phyloP scores from a whole-genome alignment of 176 grass and related monocot species.

The Aegilops longissima region DNA sequence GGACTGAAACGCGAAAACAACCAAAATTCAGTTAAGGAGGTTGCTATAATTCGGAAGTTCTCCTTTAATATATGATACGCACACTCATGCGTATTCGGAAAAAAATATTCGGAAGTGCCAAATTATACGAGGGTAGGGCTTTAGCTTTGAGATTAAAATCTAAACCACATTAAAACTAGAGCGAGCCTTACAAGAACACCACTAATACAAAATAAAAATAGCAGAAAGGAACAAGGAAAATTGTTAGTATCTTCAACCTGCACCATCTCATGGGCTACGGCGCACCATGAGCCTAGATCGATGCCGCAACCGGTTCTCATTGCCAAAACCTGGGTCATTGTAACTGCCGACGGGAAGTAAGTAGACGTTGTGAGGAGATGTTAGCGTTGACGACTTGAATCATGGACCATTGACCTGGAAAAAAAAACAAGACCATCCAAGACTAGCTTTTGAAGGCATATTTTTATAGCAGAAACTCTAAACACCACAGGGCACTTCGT shows the following conservation, averaged over 20 bases:
- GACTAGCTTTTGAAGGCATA: too few relatives aligned
- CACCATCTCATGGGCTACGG: background rate
- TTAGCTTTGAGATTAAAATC: background rate
- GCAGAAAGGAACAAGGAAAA: background rate
- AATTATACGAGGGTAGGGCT: background rate
- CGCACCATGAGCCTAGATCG: background rate
- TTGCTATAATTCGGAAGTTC: background rate
- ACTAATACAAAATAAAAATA: background rate
- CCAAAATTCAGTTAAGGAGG: background rate
- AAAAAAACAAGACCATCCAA: background rate
- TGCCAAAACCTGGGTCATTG: background rate
- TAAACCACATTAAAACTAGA: background rate
- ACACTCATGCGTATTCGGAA: too few relatives aligned
- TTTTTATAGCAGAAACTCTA: too few relatives aligned
- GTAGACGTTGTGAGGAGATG: background rate
- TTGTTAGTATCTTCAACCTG: background rate
- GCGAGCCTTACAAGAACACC: background rate
- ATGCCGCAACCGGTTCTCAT: background rate
- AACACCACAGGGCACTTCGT: too few relatives aligned
- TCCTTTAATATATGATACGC: too few relatives aligned
- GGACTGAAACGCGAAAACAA: background rate
- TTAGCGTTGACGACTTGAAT: background rate
- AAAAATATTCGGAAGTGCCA: too few relatives aligned
- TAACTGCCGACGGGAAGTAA: background rate
- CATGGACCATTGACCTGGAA: background rate